Conservation (phyloP, 352 stramenopile species). For the Phytopythium oedochilum region DNA sequence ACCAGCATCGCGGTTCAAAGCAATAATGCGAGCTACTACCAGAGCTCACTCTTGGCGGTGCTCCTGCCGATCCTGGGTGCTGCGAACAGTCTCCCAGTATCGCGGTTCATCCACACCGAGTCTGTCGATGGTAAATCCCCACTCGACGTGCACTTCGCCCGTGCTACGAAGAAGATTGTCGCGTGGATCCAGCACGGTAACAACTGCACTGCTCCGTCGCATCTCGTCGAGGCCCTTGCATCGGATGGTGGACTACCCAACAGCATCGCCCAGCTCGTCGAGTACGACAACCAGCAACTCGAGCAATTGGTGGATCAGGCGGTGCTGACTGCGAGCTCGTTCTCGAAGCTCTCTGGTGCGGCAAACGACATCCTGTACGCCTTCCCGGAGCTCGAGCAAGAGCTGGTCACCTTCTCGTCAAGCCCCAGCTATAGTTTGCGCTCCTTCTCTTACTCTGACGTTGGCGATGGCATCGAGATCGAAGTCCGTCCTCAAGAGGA, state of each 20-base stretch:
- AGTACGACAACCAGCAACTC: background rate
- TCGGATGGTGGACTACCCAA: conserved; percentile 10
- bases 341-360: background rate
- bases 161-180: conserved; percentile 5
- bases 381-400: background rate
- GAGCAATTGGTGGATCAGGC: background rate
- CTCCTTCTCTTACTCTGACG: background rate
- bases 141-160: conserved; percentile 14
- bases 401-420: background rate
- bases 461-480: background rate
- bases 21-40: conserved; percentile 19
- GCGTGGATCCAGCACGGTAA: conserved; percentile 8
- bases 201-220: conserved; percentile 7
- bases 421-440: background rate
- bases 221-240: conserved; percentile 6
- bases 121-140: conserved; percentile 12
- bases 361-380: background rate
- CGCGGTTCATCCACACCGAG: conserved; percentile 13
- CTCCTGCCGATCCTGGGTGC: conserved; percentile 9
- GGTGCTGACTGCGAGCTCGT: background rate
- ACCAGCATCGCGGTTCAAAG: conserved; percentile 11
- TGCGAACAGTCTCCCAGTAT: conserved; percentile 9
- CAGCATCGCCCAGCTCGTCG: conserved; percentile 4
- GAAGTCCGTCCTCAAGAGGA: background rate
- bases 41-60: conserved; percentile 9